phyloP scores from a whole-genome alignment of 2,329 filamentous ascomycete genomes.

The Fusarium tanahbumbuense region DNA sequence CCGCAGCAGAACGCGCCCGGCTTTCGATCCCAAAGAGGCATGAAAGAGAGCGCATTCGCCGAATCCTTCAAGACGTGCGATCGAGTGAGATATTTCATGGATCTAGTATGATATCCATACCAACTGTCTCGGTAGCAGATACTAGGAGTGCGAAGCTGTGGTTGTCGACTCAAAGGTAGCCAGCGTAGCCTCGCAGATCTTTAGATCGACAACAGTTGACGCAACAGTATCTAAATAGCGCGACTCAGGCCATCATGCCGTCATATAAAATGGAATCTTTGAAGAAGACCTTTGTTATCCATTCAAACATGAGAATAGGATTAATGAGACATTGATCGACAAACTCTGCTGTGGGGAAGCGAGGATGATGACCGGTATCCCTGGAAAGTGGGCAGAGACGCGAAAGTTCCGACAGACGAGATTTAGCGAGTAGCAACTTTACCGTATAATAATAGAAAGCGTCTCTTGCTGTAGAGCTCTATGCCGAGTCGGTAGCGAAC shows the following conservation, averaged over 20 bases:
- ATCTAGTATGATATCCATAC: neutral
- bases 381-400: neutral
- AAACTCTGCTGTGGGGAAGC: neutral
- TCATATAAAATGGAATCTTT: neutral
- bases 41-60: neutral
- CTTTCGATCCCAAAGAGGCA: neutral
- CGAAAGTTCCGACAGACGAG: neutral
- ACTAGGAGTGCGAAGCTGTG: no score
- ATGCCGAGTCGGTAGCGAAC: neutral
- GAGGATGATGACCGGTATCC: neutral
- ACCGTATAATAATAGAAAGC: constrained; percentile 19
- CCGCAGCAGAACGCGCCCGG: neutral
- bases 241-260: neutral
- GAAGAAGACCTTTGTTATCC: neutral
- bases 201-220: neutral
- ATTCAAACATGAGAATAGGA: neutral
- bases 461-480: neutral
- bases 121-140: neutral
- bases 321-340: neutral
- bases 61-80: neutral
- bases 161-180: no score
- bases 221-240: neutral
- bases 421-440: neutral
- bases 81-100: neutral
- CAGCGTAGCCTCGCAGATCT: neutral